Conservation (phyloP, 2,329 filamentous ascomycete species). For the Ophiostoma ulmi region DNA sequence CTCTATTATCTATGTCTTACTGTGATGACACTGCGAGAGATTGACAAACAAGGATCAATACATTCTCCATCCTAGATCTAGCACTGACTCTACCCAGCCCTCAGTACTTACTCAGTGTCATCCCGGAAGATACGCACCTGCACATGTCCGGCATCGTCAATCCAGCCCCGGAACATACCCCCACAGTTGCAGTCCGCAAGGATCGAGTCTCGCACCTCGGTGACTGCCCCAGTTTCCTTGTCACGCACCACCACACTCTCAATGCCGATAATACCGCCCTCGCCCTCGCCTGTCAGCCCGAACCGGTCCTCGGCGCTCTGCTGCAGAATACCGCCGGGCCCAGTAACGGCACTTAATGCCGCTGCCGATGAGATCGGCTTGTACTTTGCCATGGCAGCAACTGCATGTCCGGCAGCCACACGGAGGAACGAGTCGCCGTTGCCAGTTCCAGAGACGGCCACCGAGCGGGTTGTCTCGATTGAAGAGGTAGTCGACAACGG, state of each 20-base stretch:
- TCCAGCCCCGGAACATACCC: constrained; percentile 81
- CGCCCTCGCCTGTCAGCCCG: constrained; percentile 68
- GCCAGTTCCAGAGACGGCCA: constrained; percentile 70
- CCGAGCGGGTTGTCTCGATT: constrained; percentile 39
- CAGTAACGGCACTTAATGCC: constrained; percentile 62
- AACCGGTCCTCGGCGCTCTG: constrained; percentile 68
- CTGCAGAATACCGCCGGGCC: constrained; percentile 67
- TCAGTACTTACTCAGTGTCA: constrained; percentile 13
- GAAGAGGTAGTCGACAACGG: neutral
- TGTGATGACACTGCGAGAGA: neutral
- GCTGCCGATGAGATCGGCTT: constrained; percentile 45
- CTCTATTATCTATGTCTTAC: neutral
- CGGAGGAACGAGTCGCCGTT: constrained; percentile 87
- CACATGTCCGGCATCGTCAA: constrained; percentile 55
- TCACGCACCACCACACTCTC: constrained; percentile 51
- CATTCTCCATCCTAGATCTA: neutral
- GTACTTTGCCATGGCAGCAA: constrained; percentile 68
- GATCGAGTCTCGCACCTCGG: constrained; percentile 47
- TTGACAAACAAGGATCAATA: neutral
- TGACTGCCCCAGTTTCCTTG: constrained; percentile 40
- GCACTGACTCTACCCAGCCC: too few relatives aligned
- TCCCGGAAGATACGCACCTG: constrained; percentile 54
- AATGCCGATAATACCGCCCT: constrained; percentile 81
- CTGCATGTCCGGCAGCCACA: constrained; percentile 63
- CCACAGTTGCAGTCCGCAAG: constrained; percentile 79